A percentile compares a stretch with the other conserved stretches of the same genome.
These are phyloP conservation scores for Spatholobus suberectus DNA, from an alignment of 306 rosid genomes.

Conservation along the genomic window DNA sequence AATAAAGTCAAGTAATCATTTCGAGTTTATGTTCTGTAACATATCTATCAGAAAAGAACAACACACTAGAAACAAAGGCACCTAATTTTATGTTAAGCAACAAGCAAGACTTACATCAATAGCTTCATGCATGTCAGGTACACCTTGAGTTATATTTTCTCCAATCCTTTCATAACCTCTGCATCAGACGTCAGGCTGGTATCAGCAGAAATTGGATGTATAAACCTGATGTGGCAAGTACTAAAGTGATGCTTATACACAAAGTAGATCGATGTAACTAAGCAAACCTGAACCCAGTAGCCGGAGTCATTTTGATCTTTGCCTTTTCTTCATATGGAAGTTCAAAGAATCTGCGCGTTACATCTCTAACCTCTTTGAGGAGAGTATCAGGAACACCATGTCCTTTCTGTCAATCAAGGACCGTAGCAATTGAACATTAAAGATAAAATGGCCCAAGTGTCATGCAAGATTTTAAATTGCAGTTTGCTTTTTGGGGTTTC, in stretches of 20 bases:
- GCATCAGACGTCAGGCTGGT: constrained; percentile 42
- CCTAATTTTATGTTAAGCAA: constrained; percentile 13
- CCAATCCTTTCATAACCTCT: constrained; percentile 89
- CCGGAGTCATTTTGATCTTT: constrained; percentile 74
- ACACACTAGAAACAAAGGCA: constrained; percentile 27
- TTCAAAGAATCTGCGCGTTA: constrained; percentile 65
- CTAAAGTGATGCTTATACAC: constrained; percentile 26
- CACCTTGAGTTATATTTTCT: constrained; percentile 82
- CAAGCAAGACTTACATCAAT: constrained; percentile 71
- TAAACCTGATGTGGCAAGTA: not conserved
- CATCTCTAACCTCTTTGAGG: constrained; percentile 61
- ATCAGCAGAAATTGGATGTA: constrained; percentile 33
- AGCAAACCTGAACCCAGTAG: constrained; percentile 75
- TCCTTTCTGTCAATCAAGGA: constrained; percentile 65
- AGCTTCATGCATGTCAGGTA: constrained; percentile 92
- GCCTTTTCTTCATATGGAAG: constrained; percentile 85
- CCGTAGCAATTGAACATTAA: not conserved
- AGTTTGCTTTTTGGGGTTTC: not conserved
- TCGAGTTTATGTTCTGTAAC: not conserved
- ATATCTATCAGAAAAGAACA: constrained; percentile 1
- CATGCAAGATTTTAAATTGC: not conserved
- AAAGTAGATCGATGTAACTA: constrained; percentile 12
- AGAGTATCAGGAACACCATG: constrained; percentile 79
- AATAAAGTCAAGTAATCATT: not conserved
- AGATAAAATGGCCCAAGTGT: not conserved